Base-by-base conservation (phyloP, 768 basidiomycete species). In the Tricholoma bakamatsutake region DNA sequence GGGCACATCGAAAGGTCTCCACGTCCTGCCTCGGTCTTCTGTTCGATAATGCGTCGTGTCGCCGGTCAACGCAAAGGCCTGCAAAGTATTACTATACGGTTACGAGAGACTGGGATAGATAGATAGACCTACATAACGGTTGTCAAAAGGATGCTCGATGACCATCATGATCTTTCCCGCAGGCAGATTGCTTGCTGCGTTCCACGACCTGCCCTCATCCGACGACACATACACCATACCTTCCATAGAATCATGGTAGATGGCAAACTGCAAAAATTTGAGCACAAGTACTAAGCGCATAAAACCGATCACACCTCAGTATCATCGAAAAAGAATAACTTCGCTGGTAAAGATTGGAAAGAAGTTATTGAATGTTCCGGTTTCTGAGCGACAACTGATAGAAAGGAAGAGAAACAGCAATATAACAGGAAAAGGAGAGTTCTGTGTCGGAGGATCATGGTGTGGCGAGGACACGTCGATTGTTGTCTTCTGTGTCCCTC, bases 271-370 rank as follows among this genome's bases (percentile, higher is more conserved):
- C 2, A 34, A 37, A 18, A 46, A 18, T 39, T 37, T 55, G 63
- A 50, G 66, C 56, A 48, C 46, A 42, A 30, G 45, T 45, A 34
- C 48, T 11, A 37, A 51, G 3, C 39, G 39, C 12, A 13, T 8
- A 7, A 18, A 2, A 59, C 63, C 17, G 27, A n/a, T 75, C 87
- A 62, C 62, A 95, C 95, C 30, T 86, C 71, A 6, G 91, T 87
- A 72, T 97, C 96, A 59, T 98, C 90, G 72, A 98, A 97, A 78
- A 93, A 98, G 74, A 88, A 90, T 52, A 96, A 66, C 62, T 80
- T 78, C 11, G 80, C 80, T 8, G 93, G 93, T 34, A 90, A 73
- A 67, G 89, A 88, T 48, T 80, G 64, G 69, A 96, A 90, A 55
- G 76, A 71, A 33, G 71, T 77, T 52, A 85, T 61, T 5, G 70